phyloP scores from a whole-genome alignment of 805 yeast genomes.

The Millerozyma acaciae region DNA sequence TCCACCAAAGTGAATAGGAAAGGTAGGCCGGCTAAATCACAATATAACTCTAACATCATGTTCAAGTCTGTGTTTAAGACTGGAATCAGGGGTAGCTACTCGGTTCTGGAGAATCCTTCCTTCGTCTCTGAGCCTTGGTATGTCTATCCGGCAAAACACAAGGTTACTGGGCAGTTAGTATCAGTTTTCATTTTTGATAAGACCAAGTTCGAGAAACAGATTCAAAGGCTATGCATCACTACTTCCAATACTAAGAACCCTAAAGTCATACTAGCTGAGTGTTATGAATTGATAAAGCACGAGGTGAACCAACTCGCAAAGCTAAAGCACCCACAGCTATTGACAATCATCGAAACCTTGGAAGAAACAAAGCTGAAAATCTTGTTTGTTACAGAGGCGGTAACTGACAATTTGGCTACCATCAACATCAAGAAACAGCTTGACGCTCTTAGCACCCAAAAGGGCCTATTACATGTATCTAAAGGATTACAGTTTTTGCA shows the following conservation, averaged over 20 bases:
- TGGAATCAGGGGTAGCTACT: slow-evolving; percentile 65
- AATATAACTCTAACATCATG: slow-evolving; percentile 25
- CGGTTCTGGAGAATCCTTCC: slow-evolving; percentile 65
- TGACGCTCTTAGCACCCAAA: slow-evolving; percentile 70
- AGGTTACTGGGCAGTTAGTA: slow-evolving; percentile 54
- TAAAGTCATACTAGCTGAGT: slow-evolving; percentile 54
- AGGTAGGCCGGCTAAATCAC: background rate
- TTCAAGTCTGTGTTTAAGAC: slow-evolving; percentile 50
- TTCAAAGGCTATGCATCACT: slow-evolving; percentile 36
- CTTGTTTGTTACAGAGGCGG: slow-evolving; percentile 80
- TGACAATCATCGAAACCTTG: slow-evolving; percentile 80
- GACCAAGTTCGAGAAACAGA: slow-evolving; percentile 58
- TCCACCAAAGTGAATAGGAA: background rate
- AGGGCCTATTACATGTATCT: slow-evolving; percentile 76
- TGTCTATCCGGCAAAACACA: slow-evolving; percentile 78
- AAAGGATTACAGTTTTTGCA: slow-evolving; percentile 83
- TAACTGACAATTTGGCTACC: slow-evolving; percentile 52
- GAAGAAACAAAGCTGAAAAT: slow-evolving; percentile 81
- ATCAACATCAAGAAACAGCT: slow-evolving; percentile 28
- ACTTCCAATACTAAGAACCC: slow-evolving; percentile 37
- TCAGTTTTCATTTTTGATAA: slow-evolving; percentile 89
- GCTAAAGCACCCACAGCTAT: slow-evolving; percentile 83
- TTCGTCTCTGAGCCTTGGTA: slow-evolving; percentile 81
- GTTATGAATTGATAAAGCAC: slow-evolving; percentile 57
- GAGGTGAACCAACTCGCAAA: slow-evolving; percentile 74